Percentiles rank a stretch among this genome's conserved stretches.
Conservation (phyloP, 2,329 filamentous ascomycete species). For the Eurotiales sp. region DNA sequence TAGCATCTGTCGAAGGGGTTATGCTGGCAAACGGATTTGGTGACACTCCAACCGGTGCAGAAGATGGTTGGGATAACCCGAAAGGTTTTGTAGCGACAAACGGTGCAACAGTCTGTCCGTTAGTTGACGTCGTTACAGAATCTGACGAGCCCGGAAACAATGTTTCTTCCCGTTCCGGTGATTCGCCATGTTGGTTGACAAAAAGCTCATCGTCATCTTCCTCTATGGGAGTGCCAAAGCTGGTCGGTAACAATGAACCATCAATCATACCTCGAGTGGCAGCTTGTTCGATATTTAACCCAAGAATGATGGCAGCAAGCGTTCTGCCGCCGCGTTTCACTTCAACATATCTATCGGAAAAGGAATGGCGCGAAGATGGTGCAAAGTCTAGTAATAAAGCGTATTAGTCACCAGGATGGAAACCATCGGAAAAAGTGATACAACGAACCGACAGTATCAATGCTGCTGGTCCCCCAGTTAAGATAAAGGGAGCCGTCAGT, state of each 20-base stretch:
- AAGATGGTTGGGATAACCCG: background rate
- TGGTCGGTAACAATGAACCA: slow-evolving; percentile 32
- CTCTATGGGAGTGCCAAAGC: slow-evolving; percentile 25
- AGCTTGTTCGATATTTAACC: slow-evolving; percentile 52
- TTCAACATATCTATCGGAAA: slow-evolving; percentile 55
- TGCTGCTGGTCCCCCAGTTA: slow-evolving; percentile 43
- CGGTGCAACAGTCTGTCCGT: background rate
- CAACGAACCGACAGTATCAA: slow-evolving; percentile 48
- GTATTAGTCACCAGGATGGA: slow-evolving; percentile 9
- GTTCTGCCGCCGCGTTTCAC: slow-evolving; percentile 54
- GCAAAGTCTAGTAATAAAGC: slow-evolving; percentile 32
- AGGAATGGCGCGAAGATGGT: slow-evolving; percentile 49
- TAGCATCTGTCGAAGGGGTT: background rate
- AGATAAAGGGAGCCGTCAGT: slow-evolving; percentile 48
- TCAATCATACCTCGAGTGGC: slow-evolving; percentile 48
- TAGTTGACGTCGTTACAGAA: background rate
- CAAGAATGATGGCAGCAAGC: slow-evolving; percentile 56
- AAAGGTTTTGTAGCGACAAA: background rate
- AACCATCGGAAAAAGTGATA: background rate
- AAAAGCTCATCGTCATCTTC: slow-evolving; percentile 37
- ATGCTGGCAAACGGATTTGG: background rate
- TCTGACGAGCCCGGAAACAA: background rate
- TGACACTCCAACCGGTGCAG: background rate
- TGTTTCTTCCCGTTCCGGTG: slow-evolving; percentile 10
- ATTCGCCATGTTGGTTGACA: slow-evolving; percentile 35